Evolutionary conservation across 768 basidiomycete species (phyloP), one percentile per base, ranked within the genome.

Genomic region (Tylopilus subfusipes): DNA sequence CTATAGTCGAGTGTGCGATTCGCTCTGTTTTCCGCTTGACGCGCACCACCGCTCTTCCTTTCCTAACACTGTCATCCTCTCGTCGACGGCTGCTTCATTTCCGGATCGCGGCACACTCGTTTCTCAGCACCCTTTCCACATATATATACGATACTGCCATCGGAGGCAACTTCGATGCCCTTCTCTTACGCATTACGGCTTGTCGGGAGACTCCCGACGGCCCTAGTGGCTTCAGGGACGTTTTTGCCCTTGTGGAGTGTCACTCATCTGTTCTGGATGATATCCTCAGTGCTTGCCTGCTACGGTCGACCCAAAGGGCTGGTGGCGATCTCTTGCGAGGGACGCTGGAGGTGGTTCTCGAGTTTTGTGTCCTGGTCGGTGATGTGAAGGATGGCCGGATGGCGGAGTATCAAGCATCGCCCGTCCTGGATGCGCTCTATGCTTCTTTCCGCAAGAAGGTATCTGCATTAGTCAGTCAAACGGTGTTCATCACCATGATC

Each of bases 61-160:
- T 90, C 67, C 80, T 79, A 5, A 87, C 83, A 1, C 68, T 85
- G 34, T 65, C 76, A 0, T 60, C 76, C 31, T 77, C 82, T 42
- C 78, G 80, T 52, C 78, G 75, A 57, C 69, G 80, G 11, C 73
- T 91, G 4, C 72, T 85, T 9, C 81, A 83, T 58, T 85, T 93
- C 61, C 83, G 90, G 42, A 93, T 92, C 63, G 74, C 83, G 38
- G 82, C 83, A 1, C 83, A 90, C 24, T 75, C 83, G 6, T 92
- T 94, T 71, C 74, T 93, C 36, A 75, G 73, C 18, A 77, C 74
- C n/a, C 74, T 95, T 29, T 81, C 82, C 4, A 73, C 79, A 31
- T 93, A 95, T 59, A 75, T 92, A 21, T 85, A 86, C 51, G 90
- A 93, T 67, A 82, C 81, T n/a, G 93, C 84, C 3, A 91, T 96